Conservation (phyloP, 768 basidiomycete species). For the Tylopilus plumbeoviolaceoides region DNA sequence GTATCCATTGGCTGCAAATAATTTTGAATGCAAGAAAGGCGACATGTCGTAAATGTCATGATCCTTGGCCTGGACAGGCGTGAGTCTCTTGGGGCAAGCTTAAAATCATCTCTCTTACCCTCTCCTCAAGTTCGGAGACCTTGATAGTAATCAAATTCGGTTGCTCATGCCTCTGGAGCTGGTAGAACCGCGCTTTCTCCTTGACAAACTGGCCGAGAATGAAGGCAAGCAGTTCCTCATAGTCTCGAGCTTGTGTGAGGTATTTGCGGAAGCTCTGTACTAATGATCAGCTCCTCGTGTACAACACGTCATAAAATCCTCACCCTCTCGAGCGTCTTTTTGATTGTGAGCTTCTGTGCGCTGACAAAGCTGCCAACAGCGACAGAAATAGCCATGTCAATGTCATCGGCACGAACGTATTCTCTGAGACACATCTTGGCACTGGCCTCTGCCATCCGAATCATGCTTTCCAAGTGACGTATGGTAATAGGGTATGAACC, state of each 20-base stretch:
- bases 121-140: conserved; percentile 77
- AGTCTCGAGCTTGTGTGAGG: conserved; percentile 90
- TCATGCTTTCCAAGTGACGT: conserved; percentile 97
- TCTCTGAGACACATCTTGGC: conserved; percentile 98
- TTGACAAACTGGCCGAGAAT: conserved; percentile 91
- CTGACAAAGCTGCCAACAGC: conserved; percentile 92
- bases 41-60: conserved; percentile 91
- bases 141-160: conserved; percentile 76
- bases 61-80: conserved; percentile 73
- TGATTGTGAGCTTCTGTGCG: conserved; percentile 97
- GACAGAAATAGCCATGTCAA: conserved; percentile 95
- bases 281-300: conserved; percentile 10
- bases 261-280: conserved; percentile 93
- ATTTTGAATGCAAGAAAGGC: conserved; percentile 78
- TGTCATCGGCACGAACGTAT: conserved; percentile 93
- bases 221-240: conserved; percentile 94
- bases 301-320: not conserved
- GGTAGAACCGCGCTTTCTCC: conserved; percentile 83
- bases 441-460: conserved; percentile 97
- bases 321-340: conserved; percentile 94
- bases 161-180: conserved; percentile 71
- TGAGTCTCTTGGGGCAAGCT: conserved; percentile 6
- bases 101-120: conserved; percentile 52
- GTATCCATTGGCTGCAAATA: conserved; percentile 91
- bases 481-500: conserved; percentile 99